Evolutionary conservation across 768 basidiomycete species (phyloP), one percentile per base, ranked within the genome.

Genomic region (Cystobasidium ongulense): DNA sequence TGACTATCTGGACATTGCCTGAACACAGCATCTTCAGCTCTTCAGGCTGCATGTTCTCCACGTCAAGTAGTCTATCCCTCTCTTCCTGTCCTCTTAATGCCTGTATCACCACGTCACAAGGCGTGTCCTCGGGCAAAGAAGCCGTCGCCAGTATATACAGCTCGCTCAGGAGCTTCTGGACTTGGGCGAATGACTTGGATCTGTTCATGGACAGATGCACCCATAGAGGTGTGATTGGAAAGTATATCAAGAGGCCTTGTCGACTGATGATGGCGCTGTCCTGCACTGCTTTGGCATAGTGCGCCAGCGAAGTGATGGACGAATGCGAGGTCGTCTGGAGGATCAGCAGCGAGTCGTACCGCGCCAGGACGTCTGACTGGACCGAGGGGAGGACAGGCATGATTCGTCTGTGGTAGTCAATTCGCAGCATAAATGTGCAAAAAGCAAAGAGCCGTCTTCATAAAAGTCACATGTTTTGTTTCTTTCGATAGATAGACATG

Each of bases 81-180:
- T 4, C 57, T 29, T 35, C 57, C 21, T 52, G 23, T 39, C 68
- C 52, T 25, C 68, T 10, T 13, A 71, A 38, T 10, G 5, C 2
- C 33, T 71, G 50, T n/a, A 71, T 54, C 27, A 71, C 68, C 31
- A 61, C 43, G 27, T 71, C 68, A 11, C 50, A 46, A 2, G 50
- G 50, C 18, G 39, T 52, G 39, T 71, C 68, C 39, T 71, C 68
- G 25, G 23, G 33, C n/a, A 71, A 54, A 17, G 29, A 27, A 5
- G 68, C 31, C 4, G 29, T 27, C 23, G 68, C 68, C 27, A 71
- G 27, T 11, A 71, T 54, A 27, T 71, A 71, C 29, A 61, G 29
- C 43, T 59, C 43, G 31, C 52, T 59, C 27, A 71, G 68, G 13
- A 71, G 43, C 17, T 35, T 35, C 68, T 71, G 68, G 21, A 71